These are phyloP conservation scores for Ajuga reptans DNA, from an alignment of 305 asterid genomes.

Conservation along the genomic window DNA sequence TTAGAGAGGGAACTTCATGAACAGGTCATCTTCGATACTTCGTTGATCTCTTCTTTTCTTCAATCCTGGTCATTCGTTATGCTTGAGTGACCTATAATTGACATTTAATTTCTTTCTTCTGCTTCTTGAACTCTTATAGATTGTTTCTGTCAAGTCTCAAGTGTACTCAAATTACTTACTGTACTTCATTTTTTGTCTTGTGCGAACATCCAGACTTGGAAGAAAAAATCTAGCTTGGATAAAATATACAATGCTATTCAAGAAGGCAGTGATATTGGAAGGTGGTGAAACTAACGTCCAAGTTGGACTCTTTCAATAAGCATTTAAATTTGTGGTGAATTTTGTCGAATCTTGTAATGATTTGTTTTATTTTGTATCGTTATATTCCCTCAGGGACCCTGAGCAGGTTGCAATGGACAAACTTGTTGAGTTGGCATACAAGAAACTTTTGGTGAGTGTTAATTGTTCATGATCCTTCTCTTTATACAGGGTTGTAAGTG, in stretches of 20 bases:
- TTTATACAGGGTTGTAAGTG: not conserved
- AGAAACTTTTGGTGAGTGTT: constrained; percentile 76
- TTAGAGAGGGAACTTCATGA: constrained; percentile 57
- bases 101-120: not conserved
- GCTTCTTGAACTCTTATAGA: not conserved
- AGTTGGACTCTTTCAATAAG: constrained; percentile 7
- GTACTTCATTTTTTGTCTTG: constrained; percentile 13
- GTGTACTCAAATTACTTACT: constrained; percentile 10
- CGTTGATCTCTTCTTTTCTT: not conserved
- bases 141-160: not conserved
- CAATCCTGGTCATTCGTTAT: not conserved
- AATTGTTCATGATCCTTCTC: constrained; percentile 12
- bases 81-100: not conserved
- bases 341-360: constrained; percentile 15
- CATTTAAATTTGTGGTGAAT: constrained; percentile 5
- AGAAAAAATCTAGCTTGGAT: constrained; percentile 55
- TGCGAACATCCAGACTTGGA: constrained; percentile 46
- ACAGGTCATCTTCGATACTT: constrained; percentile 47
- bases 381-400: constrained; percentile 60
- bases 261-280: constrained; percentile 45
- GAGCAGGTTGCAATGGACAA: constrained; percentile 87
- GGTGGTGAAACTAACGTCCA: constrained; percentile 39
- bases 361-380: not conserved
- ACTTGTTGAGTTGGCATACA: constrained; percentile 82
- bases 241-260: constrained; percentile 52